Evolutionary conservation across 306 rosid genomes (phyloP).

Genomic region (Hippophae tibetana): DNA sequence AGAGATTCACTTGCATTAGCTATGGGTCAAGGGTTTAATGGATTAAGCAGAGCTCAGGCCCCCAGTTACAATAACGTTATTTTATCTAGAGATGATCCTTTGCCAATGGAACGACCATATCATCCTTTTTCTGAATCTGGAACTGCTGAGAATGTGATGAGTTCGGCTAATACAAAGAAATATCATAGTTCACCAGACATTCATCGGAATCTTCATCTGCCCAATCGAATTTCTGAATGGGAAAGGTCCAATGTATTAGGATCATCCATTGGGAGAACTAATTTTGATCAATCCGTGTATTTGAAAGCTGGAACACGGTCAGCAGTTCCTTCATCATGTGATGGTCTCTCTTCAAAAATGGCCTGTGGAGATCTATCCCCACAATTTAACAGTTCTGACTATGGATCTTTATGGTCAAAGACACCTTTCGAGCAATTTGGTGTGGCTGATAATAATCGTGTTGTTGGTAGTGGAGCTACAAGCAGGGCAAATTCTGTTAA

Average conservation of each 20-base stretch:
- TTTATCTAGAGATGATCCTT: slow-evolving; percentile 38
- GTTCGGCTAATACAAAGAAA: slow-evolving; percentile 59
- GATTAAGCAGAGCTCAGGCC: slow-evolving; percentile 46
- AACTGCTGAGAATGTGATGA: slow-evolving; percentile 34
- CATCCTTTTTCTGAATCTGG: slow-evolving; percentile 40
- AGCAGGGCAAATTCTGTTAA: slow-evolving; percentile 28
- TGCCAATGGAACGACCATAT: slow-evolving; percentile 50
- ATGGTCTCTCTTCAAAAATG: slow-evolving; percentile 58
- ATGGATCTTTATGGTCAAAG: slow-evolving; percentile 78
- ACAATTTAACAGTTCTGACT: slow-evolving; percentile 38
- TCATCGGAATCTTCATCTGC: slow-evolving; percentile 34
- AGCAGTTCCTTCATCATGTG: slow-evolving; percentile 59
- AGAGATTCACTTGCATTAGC: slow-evolving; percentile 52
- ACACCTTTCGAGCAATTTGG: slow-evolving; percentile 96
- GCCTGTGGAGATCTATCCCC: slow-evolving; percentile 42
- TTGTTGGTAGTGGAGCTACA: slow-evolving; percentile 34
- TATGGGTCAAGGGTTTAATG: slow-evolving; percentile 52
- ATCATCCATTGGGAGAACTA: slow-evolving; percentile 29
- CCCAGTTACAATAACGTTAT: slow-evolving; percentile 42
- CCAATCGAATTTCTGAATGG: slow-evolving; percentile 43
- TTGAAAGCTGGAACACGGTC: slow-evolving; percentile 41
- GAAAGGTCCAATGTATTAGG: slow-evolving; percentile 45
- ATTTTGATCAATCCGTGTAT: slow-evolving; percentile 32
- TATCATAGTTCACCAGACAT: slow-evolving; percentile 85
- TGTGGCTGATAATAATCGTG: slow-evolving; percentile 39